Percentiles rank a stretch among this genome's conserved stretches.
These are phyloP conservation scores for Epichloe aotearoae DNA, from an alignment of 2,329 filamentous ascomycete species.

Conservation along the genomic window DNA sequence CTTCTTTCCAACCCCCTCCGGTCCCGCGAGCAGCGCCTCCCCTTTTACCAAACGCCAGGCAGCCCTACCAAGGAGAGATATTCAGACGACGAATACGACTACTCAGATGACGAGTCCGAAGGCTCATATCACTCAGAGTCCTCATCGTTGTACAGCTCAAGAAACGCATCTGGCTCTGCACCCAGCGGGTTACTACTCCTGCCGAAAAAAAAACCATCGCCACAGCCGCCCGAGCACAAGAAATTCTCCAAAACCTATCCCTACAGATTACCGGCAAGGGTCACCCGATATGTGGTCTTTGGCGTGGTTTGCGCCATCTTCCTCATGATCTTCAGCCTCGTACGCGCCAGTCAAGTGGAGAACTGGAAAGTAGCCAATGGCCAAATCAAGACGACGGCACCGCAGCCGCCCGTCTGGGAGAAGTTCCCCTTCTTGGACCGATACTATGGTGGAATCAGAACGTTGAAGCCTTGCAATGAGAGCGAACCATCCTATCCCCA, in stretches of 20 bases:
- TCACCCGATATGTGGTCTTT: slow-evolving; percentile 68
- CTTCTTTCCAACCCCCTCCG: slow-evolving; percentile 34
- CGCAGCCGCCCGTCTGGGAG: slow-evolving; percentile 65
- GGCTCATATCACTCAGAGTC: slow-evolving; percentile 20
- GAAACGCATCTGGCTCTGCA: slow-evolving; percentile 33
- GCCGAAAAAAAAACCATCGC: slow-evolving; percentile 16
- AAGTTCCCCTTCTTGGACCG: slow-evolving; percentile 71
- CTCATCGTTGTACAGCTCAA: slow-evolving; percentile 40
- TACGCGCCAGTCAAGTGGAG: slow-evolving; percentile 59
- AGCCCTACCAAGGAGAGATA: slow-evolving; percentile 35
- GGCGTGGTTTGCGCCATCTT: slow-evolving; percentile 55
- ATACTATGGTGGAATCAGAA: slow-evolving; percentile 80
- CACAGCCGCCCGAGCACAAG: slow-evolving; percentile 9
- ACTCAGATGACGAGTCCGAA: slow-evolving; percentile 32
- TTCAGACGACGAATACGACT: slow-evolving; percentile 37
- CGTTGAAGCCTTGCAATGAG: slow-evolving; percentile 48
- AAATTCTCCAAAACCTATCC: slow-evolving; percentile 17
- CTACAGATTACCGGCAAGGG: slow-evolving; percentile 56
- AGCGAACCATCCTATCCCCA: slow-evolving; percentile 77
- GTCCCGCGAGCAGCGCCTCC: slow-evolving; percentile 33
- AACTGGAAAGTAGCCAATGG: slow-evolving; percentile 49
- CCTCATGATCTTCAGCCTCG: slow-evolving; percentile 63
- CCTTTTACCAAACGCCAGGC: slow-evolving; percentile 32
- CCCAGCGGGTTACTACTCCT: slow-evolving; percentile 31
- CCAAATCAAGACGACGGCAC: slow-evolving; percentile 28